Conservation (phyloP, 2,329 filamentous ascomycete genomes). For the Claviceps fusiformis region DNA sequence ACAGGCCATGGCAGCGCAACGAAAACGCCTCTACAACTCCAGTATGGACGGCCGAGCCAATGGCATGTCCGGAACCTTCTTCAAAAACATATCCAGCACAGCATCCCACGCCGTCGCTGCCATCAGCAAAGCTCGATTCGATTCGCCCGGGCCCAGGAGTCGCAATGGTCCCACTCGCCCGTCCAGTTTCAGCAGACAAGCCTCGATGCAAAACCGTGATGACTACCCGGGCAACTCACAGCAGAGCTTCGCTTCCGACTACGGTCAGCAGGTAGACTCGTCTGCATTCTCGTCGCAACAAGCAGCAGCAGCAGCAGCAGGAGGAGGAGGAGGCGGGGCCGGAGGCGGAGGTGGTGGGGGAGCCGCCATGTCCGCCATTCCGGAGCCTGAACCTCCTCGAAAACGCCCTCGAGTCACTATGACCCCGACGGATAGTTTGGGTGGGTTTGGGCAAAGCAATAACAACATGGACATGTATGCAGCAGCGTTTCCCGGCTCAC, state of each 20-base stretch:
- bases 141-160: slow-evolving; percentile 64
- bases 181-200: slow-evolving; percentile 56
- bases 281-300: slow-evolving; percentile 54
- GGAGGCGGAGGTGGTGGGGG: slow-evolving; percentile 7
- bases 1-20: slow-evolving; percentile 90
- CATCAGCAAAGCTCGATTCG: slow-evolving; percentile 90
- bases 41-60: slow-evolving; percentile 52
- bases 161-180: slow-evolving; percentile 52
- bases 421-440: slow-evolving; percentile 44
- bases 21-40: slow-evolving; percentile 78
- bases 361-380: slow-evolving; percentile 23
- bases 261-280: slow-evolving; percentile 58
- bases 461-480: slow-evolving; percentile 30
- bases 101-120: slow-evolving; percentile 88
- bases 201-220: slow-evolving; percentile 57
- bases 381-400: slow-evolving; percentile 61
- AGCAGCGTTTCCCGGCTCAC: slow-evolving; percentile 50
- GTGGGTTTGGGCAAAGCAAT: slow-evolving; percentile 29
- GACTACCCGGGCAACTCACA: slow-evolving; percentile 64
- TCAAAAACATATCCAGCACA: slow-evolving; percentile 90
- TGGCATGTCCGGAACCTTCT: slow-evolving; percentile 72
- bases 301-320: slow-evolving; percentile 15
- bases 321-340: too few relatives aligned
- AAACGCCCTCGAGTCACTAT: slow-evolving; percentile 56
- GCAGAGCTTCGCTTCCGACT: slow-evolving; percentile 68